phyloP scores from a whole-genome alignment of 139 green algal genomes.

The Tetraselmis chui region DNA sequence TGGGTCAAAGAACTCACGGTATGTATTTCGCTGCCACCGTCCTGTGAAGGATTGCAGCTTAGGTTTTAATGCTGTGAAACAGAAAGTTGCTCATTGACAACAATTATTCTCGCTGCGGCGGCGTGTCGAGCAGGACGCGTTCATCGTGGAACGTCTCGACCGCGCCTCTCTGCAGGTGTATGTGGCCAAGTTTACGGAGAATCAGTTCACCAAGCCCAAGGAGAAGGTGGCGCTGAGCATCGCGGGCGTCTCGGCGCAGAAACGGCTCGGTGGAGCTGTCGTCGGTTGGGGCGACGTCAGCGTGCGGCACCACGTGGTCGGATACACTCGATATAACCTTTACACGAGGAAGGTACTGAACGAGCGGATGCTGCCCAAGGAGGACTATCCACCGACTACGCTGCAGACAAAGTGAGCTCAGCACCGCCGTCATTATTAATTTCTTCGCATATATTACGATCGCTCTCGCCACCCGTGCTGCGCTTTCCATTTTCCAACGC shows the following conservation, averaged over 20 bases:
- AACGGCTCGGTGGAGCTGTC: background rate
- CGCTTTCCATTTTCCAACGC: too few relatives aligned
- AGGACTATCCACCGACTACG: background rate
- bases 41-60: too few relatives aligned
- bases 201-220: background rate
- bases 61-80: too few relatives aligned
- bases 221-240: background rate
- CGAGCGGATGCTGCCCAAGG: background rate
- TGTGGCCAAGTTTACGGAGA: background rate
- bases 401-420: background rate
- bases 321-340: background rate
- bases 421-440: too few relatives aligned
- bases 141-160: background rate
- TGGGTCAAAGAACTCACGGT: too few relatives aligned
- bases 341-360: background rate
- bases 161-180: background rate
- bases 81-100: too few relatives aligned
- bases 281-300: background rate
- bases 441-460: too few relatives aligned
- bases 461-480: too few relatives aligned
- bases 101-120: too few relatives aligned
- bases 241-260: background rate
- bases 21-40: too few relatives aligned
- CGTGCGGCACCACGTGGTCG: background rate
- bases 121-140: background rate